Evolutionary conservation across 2,329 filamentous ascomycete genomes (phyloP).

Genomic region (Xylariaceae sp.): DNA sequence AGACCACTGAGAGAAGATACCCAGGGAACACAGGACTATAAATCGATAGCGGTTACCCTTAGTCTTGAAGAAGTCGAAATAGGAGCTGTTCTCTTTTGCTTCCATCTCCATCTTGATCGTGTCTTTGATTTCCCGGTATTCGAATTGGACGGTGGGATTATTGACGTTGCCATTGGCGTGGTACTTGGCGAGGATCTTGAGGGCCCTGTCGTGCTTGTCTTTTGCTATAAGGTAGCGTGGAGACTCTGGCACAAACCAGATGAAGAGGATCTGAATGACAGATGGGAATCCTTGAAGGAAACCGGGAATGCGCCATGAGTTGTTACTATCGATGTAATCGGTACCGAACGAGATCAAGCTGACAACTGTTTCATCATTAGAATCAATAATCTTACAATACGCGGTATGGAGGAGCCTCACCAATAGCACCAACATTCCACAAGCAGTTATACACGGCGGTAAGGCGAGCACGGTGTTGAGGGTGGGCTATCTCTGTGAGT

Average conservation of each 20-base stretch:
- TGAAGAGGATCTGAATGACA: slow-evolving; percentile 45
- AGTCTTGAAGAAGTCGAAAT: slow-evolving; percentile 51
- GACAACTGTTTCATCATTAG: slow-evolving; percentile 32
- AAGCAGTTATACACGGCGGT: slow-evolving; percentile 53
- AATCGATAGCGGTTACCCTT: slow-evolving; percentile 55
- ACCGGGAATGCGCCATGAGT: slow-evolving; percentile 48
- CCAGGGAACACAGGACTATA: slow-evolving; percentile 49
- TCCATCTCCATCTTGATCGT: slow-evolving; percentile 51
- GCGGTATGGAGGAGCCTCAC: slow-evolving; percentile 21
- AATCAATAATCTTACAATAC: too few relatives aligned
- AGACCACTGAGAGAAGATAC: slow-evolving; percentile 57
- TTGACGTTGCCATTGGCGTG: slow-evolving; percentile 52
- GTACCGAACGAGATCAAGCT: slow-evolving; percentile 49
- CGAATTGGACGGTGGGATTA: slow-evolving; percentile 53
- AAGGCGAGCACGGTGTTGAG: slow-evolving; percentile 50
- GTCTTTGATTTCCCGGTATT: slow-evolving; percentile 57
- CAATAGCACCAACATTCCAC: slow-evolving; percentile 42
- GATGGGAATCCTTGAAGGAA: slow-evolving; percentile 45
- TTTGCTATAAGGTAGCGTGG: slow-evolving; percentile 47
- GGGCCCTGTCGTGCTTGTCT: slow-evolving; percentile 51
- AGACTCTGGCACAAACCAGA: slow-evolving; percentile 39
- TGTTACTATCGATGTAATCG: slow-evolving; percentile 42
- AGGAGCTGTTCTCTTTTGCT: slow-evolving; percentile 44
- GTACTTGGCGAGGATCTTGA: slow-evolving; percentile 50
- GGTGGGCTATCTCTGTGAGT: slow-evolving; percentile 50